Evolutionary conservation across 805 yeast species (phyloP), one percentile per base, ranked within the genome.

Genomic region (Isabelozyma rhagii): DNA sequence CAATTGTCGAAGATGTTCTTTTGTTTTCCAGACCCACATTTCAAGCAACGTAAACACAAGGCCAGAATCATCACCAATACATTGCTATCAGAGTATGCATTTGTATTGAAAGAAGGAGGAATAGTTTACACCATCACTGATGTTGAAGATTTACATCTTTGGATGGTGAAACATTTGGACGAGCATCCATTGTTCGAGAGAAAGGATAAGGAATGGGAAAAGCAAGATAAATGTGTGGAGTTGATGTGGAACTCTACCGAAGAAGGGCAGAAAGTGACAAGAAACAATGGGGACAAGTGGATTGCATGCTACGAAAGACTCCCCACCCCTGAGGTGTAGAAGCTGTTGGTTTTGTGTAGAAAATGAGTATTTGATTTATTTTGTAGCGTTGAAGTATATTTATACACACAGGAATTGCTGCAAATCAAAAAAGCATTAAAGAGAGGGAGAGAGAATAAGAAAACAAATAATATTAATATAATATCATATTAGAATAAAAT

Each of bases 1-100:
- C 97, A 91, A 65, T 72, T 92, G 46, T 82, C 85, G 34, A 94
- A 93, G 75, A 89, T 94, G 81, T 94, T 94, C 72, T 94, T 94
- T 74, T 94, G 99, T 68, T 94, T 94, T 80, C 99, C 99, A n/a
- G 99, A 94, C 69, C 99, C 99, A 7, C 99, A 94, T 68, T 94
- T 94, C 77, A 94, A 94, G 67, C 96, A 90, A 69, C 80, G 98
- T 63, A 94, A 94, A 66, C 99, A 94, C 71, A 94, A 94, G 77
- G 97, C 97, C 6, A 80, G 99, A 74, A 94, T 94, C 62, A 82
- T 94, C 56, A 92, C 99, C 48, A 85, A 84, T 56, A 93, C 98
- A 2, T 73, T 94, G 53, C 75, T 91, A 48, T 80, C 93, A 28
- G 99, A 94, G 68, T 94, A 94, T 65, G 98, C 99, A 3, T 94